Evolutionary conservation across 1,284 basidiomycete genomes (phyloP).

Genomic region (Apiotrichum mycotoxinovorans): DNA sequence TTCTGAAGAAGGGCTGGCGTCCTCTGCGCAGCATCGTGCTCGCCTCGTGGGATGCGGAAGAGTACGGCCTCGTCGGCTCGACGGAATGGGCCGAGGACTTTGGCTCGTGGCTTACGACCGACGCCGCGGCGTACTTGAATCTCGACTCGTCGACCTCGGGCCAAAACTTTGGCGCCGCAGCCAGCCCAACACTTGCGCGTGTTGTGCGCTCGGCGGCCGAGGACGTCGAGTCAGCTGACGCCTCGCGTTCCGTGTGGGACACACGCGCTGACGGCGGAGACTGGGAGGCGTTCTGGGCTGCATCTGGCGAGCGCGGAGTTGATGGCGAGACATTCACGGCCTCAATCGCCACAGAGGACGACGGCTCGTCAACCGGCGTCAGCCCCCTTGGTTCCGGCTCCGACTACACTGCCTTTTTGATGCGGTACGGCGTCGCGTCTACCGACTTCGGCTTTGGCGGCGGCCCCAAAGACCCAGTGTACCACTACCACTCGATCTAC

Average conservation of each 20-base stretch:
- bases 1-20: slow-evolving; percentile 76
- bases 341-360: not conserved
- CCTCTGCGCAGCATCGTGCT: slow-evolving; percentile 84
- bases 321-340: not conserved
- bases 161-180: slow-evolving; percentile 56
- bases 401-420: slow-evolving; percentile 72
- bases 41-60: slow-evolving; percentile 90
- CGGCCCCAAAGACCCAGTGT: slow-evolving; percentile 58
- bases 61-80: slow-evolving; percentile 82
- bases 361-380: slow-evolving; percentile 19
- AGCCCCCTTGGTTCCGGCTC: slow-evolving; percentile 52
- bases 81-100: slow-evolving; percentile 91
- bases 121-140: slow-evolving; percentile 84
- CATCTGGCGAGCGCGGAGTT: not conserved
- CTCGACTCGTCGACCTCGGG: slow-evolving; percentile 68
- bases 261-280: slow-evolving; percentile 40
- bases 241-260: slow-evolving; percentile 45
- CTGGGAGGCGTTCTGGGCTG: slow-evolving; percentile 21
- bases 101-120: slow-evolving; percentile 67
- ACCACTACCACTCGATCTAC: slow-evolving; percentile 70
- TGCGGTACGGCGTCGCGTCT: slow-evolving; percentile 53
- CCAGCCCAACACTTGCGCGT: slow-evolving; percentile 63
- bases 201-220: slow-evolving; percentile 66
- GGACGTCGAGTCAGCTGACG: slow-evolving; percentile 53
- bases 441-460: slow-evolving; percentile 52